Base-by-base conservation (phyloP, 768 basidiomycete species). In the Dentipellis sp. region DNA sequence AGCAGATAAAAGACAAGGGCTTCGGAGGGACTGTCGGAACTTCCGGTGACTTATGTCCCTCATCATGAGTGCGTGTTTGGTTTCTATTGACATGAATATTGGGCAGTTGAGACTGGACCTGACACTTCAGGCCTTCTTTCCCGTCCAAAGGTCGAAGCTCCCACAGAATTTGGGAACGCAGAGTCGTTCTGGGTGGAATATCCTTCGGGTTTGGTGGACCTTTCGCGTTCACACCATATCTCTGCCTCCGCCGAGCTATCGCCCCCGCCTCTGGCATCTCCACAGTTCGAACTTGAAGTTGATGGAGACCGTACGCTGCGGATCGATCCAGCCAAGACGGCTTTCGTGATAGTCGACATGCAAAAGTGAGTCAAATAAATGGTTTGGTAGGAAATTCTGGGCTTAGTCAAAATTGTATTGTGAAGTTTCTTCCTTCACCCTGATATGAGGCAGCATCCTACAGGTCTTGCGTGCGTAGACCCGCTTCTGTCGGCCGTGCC, bases 331-430 rank as follows among this genome's bases (percentile, higher is more conserved):
- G 68, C 74, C 34, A 67, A 71, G 50, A 78, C 75, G 16, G 84
- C 83, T 10, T 67, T 80, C 54, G 78, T 85, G n/a, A 72, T 86
- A 17, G 75, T 86, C 52, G 85, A 86, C 63, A 86, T 87, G 86
- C 85, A 86, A 65, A 87, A 86, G 84, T 84, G 63, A 22, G 51
- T 45, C 11, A 71, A 84, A n/a, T 68, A 72, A 53, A 84, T 79
- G 4, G 73, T 84, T 36, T 80, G 82, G 2, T 82, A 83, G 10
- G 69, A 81, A 10, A 11, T 22, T 52, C 21, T 17, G 14, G 23
- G 23, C 9, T 37, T 19, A 10, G 6, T 10, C 52, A 19, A 22
- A 49, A n/a, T 42, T 16, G 10, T 16, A n/a, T 16, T 7, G 22
- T 17, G 12, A 21, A 83, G 82, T 69, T 86, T 76, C 67, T 84